Base-by-base conservation (phyloP, 768 basidiomycete genomes). In the Termitomyces sp. region DNA sequence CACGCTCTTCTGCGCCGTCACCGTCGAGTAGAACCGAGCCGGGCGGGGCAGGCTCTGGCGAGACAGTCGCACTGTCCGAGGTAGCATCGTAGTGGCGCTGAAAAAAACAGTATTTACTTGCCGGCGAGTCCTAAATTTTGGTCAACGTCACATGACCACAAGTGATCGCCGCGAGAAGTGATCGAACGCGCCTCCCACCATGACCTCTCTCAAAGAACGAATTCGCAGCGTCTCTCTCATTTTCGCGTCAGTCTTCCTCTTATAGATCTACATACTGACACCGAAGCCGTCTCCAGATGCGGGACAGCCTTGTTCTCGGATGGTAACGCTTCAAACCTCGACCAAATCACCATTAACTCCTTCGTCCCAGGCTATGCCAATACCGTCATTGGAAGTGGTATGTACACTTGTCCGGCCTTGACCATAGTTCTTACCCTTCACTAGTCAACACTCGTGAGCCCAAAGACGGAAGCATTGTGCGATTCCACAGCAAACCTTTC, bases 1-100 rank as follows among this genome's bases (percentile, higher is more conserved):
- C 47, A 75, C 82, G 65, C 75, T 75, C 49, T 67, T 70, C 57
- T 64, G 75, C 73, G 80, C 82, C 52, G 86, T 77, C 14, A 86
- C 84, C 0, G 86, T 78, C 17, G 87, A 87, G 68, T 86, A 88
- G 45, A 86, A 77, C 60, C 87, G 82, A 42, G 84, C 83, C 51
- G 86, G 85, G 49, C 87, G 80, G 23, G 84, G 85, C 55, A 89
- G 82, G 62, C 75, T 65, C 68, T 87, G 85, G 28, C 87, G 77
- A 66, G 86, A 87, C 73, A 78, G 31, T 33, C 31, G 31, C 9
- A 71, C 72, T 53, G 73, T 67, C 63, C 78, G 61, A 26, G 74
- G 66, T 51, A 79, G 67, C 78, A 79, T 79, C 9, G 31, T 46
- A 44, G 61, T 21, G 33, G 31, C 10, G 31, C 31, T 33, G 47